Evolutionary conservation across 1,284 basidiomycete species (phyloP), one percentile per base, ranked within the genome.

Genomic region (Microbotryum intermedium): DNA sequence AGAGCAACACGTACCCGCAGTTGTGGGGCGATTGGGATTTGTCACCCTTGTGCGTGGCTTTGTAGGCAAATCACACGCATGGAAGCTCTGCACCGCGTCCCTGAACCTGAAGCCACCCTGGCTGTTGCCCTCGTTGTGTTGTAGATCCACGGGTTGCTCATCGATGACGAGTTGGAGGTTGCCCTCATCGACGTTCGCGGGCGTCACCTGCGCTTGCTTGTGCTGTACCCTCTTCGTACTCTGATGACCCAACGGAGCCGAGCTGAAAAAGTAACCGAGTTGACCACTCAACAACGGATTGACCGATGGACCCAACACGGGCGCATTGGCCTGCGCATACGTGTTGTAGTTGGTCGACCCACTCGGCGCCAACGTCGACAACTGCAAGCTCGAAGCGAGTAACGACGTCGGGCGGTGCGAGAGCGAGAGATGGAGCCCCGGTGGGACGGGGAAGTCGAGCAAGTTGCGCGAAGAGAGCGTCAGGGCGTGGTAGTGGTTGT

Each of bases 401-500:
- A 58, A 51, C 7, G 65, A 56, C 0, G 71, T 66, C 11, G 72
- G 70, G 6, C 66, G 69, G 10, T 72, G 68, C 4, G 71, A 66
- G 50, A 72, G 67, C 9, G 72, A 70, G 20, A 75, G 63, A 30
- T 70, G 67, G 1, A 76, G 63, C 13, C 74, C 74, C 10, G 67
- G 58, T 20, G 73, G 71, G 10, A 73, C 62, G 26, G 61, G 50
- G 55, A 76, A 74, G 58, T 76, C 76, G 64, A 76, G 73, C 45
- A 77, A 59, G 25, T 70, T 65, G 10, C 67, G 55, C 3, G 90
- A 93, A 43, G 90, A 88, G 47, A 89, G 82, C 6, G 90, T 97
- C 43, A 97, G 74, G 70, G 94, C 90, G 6, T 87, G 84, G 72
- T 92, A 97, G 76, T 95, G 85, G 72, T 92, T 97, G 76, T 97